Percentiles rank a stretch among this genome's conserved stretches.
Evolutionary conservation across 1,284 basidiomycete species (phyloP).

Genomic region (Cutaneotrichosporon curvatum): DNA sequence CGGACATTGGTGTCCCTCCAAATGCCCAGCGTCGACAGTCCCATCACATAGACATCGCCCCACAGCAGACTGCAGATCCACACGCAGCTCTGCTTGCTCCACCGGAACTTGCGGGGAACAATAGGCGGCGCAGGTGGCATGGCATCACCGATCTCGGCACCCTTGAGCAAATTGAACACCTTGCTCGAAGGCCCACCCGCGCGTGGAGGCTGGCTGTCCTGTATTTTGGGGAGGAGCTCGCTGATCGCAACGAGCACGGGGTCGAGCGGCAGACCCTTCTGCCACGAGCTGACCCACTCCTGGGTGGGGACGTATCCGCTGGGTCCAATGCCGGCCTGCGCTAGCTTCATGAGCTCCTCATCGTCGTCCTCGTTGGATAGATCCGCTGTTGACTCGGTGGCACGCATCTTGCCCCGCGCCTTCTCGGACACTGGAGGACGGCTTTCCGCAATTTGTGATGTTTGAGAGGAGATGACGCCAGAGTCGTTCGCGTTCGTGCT

Average conservation of each 20-base stretch:
- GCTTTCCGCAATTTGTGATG: not conserved
- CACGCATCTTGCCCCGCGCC: constrained; percentile 76
- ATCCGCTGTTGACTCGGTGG: constrained; percentile 11
- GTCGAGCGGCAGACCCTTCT: constrained; percentile 61
- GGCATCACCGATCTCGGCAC: constrained; percentile 62
- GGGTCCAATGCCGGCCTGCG: constrained; percentile 62
- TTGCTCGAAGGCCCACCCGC: constrained; percentile 44
- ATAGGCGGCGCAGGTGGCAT: constrained; percentile 63
- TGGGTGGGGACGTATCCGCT: constrained; percentile 89
- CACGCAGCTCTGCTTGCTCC: constrained; percentile 77
- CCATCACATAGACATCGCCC: constrained; percentile 87
- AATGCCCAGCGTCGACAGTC: constrained; percentile 61
- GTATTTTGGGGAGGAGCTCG: constrained; percentile 78
- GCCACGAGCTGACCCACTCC: constrained; percentile 68
- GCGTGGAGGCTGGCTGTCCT: constrained; percentile 60
- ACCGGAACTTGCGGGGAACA: constrained; percentile 70
- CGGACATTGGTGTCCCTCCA: constrained; percentile 82
- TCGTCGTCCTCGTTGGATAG: constrained; percentile 47
- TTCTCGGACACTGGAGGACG: constrained; percentile 61
- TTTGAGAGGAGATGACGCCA: too few relatives aligned
- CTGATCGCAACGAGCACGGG: constrained; percentile 73
- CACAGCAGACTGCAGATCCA: constrained; percentile 86
- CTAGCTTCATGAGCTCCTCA: constrained; percentile 57
- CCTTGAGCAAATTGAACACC: constrained; percentile 55
- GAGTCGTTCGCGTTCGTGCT: not conserved